Base-by-base conservation (phyloP, 345 rosid species). In the Punica granatum region DNA sequence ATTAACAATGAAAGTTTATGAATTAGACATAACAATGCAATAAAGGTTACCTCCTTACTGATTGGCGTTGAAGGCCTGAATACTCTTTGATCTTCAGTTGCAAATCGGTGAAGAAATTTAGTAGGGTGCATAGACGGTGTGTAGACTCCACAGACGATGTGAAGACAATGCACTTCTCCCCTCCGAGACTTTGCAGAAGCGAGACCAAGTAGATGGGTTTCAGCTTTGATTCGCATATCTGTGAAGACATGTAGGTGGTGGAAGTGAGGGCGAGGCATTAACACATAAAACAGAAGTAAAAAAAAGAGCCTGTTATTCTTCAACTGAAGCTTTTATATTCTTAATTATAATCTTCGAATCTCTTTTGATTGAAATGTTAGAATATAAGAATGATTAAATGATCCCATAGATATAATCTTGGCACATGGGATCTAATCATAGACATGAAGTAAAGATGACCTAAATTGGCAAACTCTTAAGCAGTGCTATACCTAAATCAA, bases 61-160 rank as follows among this genome's bases (percentile, higher is more conserved):
- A 80, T 75, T 90, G 97, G 68, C 72, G 88, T 60, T 86, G 94
- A 78, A 83, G 88, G 65, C 97, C 86, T 1, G 98, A 90, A 83
- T 89, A 93, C 75, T 89, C 97, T 73, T 87, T 87, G 75, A 90
- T 85, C 76, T 86, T 93, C 64, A 90, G 72, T 15, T 82, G 79
- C 69, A 90, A 61, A 65, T 89, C 96, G 65, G 70, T 89, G 72
- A 93, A 93, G 75, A 79, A 83, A 76, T 87, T 87, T 68, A 93
- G 83, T 56, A 93, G 75, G 70, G 81, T 86, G 81, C 90, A 90
- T 16, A 93, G 82, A 63, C 90, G 89, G 70, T 86, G 94, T 74
- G 97, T 90, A 60, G 91, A 83, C 82, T 90, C 88, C 67, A 92
- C 90, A 6, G 98, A 89, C 48, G 94, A 87, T 41, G 94, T 84